Base-by-base conservation (phyloP, 768 basidiomycete genomes). In the Pisolithus marmoratus region DNA sequence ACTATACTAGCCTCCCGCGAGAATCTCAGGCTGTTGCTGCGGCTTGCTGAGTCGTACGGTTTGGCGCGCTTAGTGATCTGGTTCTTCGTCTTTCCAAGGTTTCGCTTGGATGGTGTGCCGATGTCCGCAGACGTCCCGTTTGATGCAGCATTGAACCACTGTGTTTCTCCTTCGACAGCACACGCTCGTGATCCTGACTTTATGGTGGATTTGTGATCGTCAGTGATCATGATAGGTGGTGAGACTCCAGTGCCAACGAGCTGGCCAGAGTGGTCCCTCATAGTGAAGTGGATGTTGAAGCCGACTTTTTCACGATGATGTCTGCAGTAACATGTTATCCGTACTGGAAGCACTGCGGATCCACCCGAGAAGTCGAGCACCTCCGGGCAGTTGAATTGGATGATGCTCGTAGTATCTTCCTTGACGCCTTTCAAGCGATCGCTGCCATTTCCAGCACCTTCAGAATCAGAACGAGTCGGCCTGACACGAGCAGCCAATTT, bases 251-350 rank as follows among this genome's bases (percentile, higher is more conserved):
- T 77, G 14, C 90, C 94, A 49, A 98, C 82, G 45, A 91, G 69
- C 20, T 87, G 80, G 2, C 94, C 94, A 23, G 72, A 74, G 59
- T 84, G 74, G 60, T 96, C 90, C 64, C 83, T 79, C 76, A 99
- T 80, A 19, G 84, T 82, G 66, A 97, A 87, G 58, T 88, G 85
- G 53, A 98, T 83, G 64, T 87, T 85, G 70, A 97, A 98, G 2
- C 96, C 96, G 36, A 87, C 75, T 71, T 96, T 97, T 72, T 99
- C 96, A 54, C 92, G 87, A 71, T 99, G 95, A 75, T 98, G 96
- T 48, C 95, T 85, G 60, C 96, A 98, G 67, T 99, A 99, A 70
- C 96, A 99, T 7, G 95, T 95, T 54, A 99, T 91, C 43, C 96
- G 83, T 36, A 96, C 83, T 8, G 95, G 95, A n/a, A 99, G 75